A percentile compares a stretch with the other conserved stretches of the same genome.
Conservation (phyloP, 1,139 yeast species). For the Sugiyamaella neomexicana region DNA sequence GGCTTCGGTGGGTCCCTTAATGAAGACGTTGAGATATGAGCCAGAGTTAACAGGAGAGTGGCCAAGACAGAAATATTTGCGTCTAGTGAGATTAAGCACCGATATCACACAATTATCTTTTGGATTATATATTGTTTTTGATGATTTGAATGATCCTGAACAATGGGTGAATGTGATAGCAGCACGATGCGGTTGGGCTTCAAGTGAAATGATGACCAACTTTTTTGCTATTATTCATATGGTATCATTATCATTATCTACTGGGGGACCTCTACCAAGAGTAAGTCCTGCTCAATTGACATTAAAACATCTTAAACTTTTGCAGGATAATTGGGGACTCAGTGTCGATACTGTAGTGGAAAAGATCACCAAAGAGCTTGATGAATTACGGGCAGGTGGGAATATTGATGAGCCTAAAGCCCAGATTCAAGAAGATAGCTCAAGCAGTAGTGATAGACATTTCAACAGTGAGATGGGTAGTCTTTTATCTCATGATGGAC, state of each 20-base stretch:
- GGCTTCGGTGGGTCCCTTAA: conserved; percentile 23
- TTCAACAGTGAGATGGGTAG: conserved; percentile 3
- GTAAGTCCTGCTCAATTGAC: conserved; percentile 35
- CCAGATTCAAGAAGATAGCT: neutral
- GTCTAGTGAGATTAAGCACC: conserved; percentile 27
- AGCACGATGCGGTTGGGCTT: conserved; percentile 33
- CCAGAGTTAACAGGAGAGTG: conserved; percentile 36
- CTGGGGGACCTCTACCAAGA: conserved; percentile 35
- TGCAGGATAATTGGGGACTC: conserved; percentile 23
- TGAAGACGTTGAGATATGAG: conserved; percentile 32
- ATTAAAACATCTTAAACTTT: conserved; percentile 24
- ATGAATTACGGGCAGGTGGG: conserved; percentile 12
- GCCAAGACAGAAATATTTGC: conserved; percentile 33
- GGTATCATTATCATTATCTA: conserved; percentile 32
- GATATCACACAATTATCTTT: conserved; percentile 30
- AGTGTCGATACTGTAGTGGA: conserved; percentile 12
- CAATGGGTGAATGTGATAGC: conserved; percentile 25
- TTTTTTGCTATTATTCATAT: conserved; percentile 35
- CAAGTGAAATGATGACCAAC: conserved; percentile 32
- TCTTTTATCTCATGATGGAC: conserved; percentile 28
- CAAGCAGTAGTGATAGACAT: neutral
- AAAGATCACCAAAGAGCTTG: conserved; percentile 11
- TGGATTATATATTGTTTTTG: conserved; percentile 28
- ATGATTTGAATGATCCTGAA: conserved; percentile 27
- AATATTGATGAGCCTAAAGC: neutral